Conservation (phyloP, 805 yeast genomes). For the Starmerella khaoyaiensis region DNA sequence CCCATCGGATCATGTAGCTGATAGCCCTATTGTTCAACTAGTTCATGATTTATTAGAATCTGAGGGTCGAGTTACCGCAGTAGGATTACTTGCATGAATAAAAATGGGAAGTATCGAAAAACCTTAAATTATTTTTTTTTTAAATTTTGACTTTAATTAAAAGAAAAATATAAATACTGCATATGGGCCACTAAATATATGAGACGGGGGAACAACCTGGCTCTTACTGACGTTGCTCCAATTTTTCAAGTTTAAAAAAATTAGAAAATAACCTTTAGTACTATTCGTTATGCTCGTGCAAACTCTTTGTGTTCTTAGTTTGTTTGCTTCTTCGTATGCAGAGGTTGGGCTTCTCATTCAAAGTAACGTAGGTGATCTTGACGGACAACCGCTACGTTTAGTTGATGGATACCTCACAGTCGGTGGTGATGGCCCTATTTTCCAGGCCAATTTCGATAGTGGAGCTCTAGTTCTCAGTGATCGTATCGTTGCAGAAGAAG, state of each 20-base stretch:
- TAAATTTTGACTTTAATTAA: neutral
- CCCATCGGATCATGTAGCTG: conserved; percentile 30
- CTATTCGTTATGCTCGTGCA: neutral
- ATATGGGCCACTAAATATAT: too few relatives aligned
- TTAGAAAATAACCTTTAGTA: neutral
- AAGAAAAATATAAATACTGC: neutral
- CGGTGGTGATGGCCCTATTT: conserved; percentile 15
- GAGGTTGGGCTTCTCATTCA: conserved; percentile 16
- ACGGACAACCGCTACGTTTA: conserved; percentile 15
- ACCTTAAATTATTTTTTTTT: neutral
- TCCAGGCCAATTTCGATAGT: conserved; percentile 12
- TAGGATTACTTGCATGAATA: conserved; percentile 14
- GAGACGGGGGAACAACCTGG: too few relatives aligned
- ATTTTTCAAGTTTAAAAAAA: too few relatives aligned
- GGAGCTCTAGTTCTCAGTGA: conserved; percentile 16
- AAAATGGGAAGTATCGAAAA: neutral
- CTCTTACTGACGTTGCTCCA: neutral
- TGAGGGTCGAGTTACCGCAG: conserved; percentile 21
- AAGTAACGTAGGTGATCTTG: conserved; percentile 8
- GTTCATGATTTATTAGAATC: conserved; percentile 26
- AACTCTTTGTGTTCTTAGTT: neutral
- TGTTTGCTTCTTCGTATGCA: conserved; percentile 2
- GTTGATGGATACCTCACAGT: conserved; percentile 14
- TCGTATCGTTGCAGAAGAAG: conserved; percentile 13
- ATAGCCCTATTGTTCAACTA: conserved; percentile 23